Base-by-base conservation (phyloP, 345 rosid genomes). In the Salix brachista region DNA sequence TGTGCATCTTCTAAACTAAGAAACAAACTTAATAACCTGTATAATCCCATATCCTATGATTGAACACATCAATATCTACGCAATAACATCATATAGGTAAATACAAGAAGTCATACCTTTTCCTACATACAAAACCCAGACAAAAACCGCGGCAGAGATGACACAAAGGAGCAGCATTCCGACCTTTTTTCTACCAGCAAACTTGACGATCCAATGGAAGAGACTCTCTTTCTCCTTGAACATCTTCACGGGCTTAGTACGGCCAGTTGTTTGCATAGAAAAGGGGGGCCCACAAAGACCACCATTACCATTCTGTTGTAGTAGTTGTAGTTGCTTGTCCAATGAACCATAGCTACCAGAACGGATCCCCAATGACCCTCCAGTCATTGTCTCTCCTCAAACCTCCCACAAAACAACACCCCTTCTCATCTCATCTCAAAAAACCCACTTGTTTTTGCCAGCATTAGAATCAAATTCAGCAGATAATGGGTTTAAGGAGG, bases 171-270 rank as follows among this genome's bases (percentile, higher is more conserved):
- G 86, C 81, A 91, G 76, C 99, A 92, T 96, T 78, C 99, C 98
- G 7, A 96, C 90, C 82, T 91, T 94, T 87, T 89, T 96, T 64
- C 97, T 92, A 54, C 98, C 98, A 19, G 91, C 97, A 82, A 91
- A 86, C 82, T 96, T 96, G 80, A 83, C 88, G 97, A 96, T 91
- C 97, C 97, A 92, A 81, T 81, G 91, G 77, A 87, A 74, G 80
- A 92, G 50, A 21, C 89, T 88, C 70, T 91, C 99, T 75, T 89
- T 93, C 69, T 94, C 97, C 86, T 91, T 96, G 60, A 87, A 83
- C 97, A 91, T 85, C 90, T 94, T 94, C 18, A 84, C 83, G 66
- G 94, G 87, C 83, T 94, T 96, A 37, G 72, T 80, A 58, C 97
- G 90, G 50, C 78, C 67, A 19, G 85, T 78, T 54, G 89, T 61